Conservation (phyloP, 2,329 filamentous ascomycete genomes). For the Chalara sp. region DNA sequence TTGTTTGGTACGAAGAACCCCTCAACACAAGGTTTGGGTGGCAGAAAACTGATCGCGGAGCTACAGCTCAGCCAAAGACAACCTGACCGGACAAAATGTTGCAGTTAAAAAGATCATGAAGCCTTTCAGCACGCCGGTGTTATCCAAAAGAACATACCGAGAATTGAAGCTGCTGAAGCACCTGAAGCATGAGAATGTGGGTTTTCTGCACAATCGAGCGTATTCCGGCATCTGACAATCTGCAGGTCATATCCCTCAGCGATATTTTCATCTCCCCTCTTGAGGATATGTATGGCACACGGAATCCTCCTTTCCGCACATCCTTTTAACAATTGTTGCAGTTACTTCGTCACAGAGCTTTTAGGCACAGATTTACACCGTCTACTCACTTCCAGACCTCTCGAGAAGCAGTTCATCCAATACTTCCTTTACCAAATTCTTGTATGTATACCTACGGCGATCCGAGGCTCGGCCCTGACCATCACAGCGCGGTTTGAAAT, state of each 20-base stretch:
- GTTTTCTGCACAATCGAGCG: conserved; percentile 4
- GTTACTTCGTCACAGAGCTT: conserved; percentile 97
- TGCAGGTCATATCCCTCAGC: conserved; percentile 89
- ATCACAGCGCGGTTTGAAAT: conserved; percentile 85
- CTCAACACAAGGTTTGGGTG: not conserved
- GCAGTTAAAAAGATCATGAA: conserved; percentile 99
- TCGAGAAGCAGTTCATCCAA: conserved; percentile 99
- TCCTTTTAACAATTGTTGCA: conserved; percentile 31
- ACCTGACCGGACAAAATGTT: conserved; percentile 93
- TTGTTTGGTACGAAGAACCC: conserved; percentile 74
- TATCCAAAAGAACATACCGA: conserved; percentile 95
- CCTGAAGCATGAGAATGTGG: conserved; percentile 89
- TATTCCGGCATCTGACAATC: conserved; percentile 17
- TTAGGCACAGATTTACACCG: conserved; percentile 95
- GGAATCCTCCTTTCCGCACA: conserved; percentile 15
- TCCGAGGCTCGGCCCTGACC: conserved; percentile 1
- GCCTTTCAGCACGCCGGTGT: conserved; percentile 97
- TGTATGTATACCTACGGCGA: conserved; percentile 44
- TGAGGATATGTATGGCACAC: conserved; percentile 75
- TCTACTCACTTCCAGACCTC: conserved; percentile 85
- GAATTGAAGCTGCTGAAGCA: conserved; percentile 98
- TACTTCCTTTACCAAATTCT: conserved; percentile 99
- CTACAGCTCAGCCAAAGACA: conserved; percentile 79
- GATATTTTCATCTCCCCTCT: conserved; percentile 99
- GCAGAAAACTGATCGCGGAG: conserved; percentile 11